These are phyloP conservation scores for Chalaropsis thielavioides DNA, from an alignment of 2,329 filamentous ascomycete species.

Conservation along the genomic window DNA sequence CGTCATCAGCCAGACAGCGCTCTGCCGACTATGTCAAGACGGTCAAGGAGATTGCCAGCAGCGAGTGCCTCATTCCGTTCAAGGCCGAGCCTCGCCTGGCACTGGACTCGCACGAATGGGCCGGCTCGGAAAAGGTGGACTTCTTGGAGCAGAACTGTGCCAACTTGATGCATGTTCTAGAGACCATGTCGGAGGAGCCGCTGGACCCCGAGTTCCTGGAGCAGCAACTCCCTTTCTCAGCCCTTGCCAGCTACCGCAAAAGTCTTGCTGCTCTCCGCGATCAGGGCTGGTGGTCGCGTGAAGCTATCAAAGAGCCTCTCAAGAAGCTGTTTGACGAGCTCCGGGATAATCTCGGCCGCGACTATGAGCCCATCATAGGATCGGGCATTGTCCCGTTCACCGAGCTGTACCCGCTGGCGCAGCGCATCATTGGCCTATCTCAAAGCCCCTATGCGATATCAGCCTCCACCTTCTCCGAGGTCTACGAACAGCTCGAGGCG, in stretches of 20 bases:
- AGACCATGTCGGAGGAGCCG: conserved; percentile 12
- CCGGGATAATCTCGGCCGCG: conserved; percentile 13
- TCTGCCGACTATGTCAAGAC: conserved; percentile 30
- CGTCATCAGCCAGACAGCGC: conserved; percentile 44
- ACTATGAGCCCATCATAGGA: conserved; percentile 21
- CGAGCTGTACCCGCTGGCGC: conserved; percentile 15
- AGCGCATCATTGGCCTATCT: conserved; percentile 10
- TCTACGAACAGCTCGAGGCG: conserved; percentile 10
- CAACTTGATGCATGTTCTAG: conserved; percentile 12
- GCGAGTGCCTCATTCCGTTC: conserved; percentile 27
- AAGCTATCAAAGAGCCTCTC: conserved; percentile 16
- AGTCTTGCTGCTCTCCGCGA: conserved; percentile 4
- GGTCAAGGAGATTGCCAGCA: conserved; percentile 28
- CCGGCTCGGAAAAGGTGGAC: conserved; percentile 16
- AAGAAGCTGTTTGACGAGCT: conserved; percentile 16
- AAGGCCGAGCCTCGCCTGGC: conserved; percentile 18
- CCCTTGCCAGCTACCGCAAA: conserved; percentile 6
- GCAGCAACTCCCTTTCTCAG: conserved; percentile 20
- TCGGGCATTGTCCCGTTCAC: conserved; percentile 22
- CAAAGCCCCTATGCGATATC: conserved; percentile 13
- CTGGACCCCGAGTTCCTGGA: conserved; percentile 23
- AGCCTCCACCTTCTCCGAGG: conserved; percentile 6
- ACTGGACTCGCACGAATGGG: conserved; percentile 17
- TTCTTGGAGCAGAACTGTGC: conserved; percentile 16
- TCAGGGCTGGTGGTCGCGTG: conserved; percentile 16